Evolutionary conservation across 2,329 filamentous ascomycete species (phyloP), one percentile per base, ranked within the genome.

Genomic region (Magnaporthiopsis rhizophila): DNA sequence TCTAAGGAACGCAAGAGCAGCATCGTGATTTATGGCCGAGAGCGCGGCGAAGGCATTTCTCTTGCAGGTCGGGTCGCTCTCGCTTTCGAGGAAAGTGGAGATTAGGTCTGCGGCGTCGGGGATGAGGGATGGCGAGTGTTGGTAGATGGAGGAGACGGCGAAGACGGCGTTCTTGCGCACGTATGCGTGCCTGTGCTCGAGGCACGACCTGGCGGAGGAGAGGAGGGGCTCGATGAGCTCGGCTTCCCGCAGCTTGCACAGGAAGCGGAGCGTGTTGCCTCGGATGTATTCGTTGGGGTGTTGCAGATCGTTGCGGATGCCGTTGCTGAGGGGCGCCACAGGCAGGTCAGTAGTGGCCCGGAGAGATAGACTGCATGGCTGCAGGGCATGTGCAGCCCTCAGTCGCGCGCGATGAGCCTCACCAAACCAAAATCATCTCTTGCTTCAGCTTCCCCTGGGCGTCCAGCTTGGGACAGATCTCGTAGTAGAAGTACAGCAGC

Each of bases 391-490:
- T 18, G 3, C 36, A 26, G n/a, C 8, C 30, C 11, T 18, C 24
- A 60, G 18, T 26, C 32, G 28, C 57, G n/a, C 32, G n/a, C 32
- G 9, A 15, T 34, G 18, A 62, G 58, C 71, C 76, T 75, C 83
- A 97, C 94, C 95, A 99, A 72, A 99, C 95, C 73, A 99, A 81
- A 76, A 99, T 99, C 92, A 97, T 98, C 80, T 99, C 95, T 79
- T 99, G 95, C 83, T 97, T 97, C 69, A 99, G 82, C 84, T 98
- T 99, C 73, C 95, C 95, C 74, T 83, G 88, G 64, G 88, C 83
- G 77, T 99, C 95, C 65, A 92, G 88, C 81, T 99, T 99, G 57
- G 94, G 95, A 77, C 95, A 98, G 75, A 98, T 95, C 80, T 99
- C 95, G 76, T 98, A 97, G 82, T 99, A 99, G 78, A 99, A 95